A percentile compares a stretch with the other conserved stretches of the same genome.
Conservation (phyloP, 805 yeast species). For the Candida pseudofarinosa region DNA sequence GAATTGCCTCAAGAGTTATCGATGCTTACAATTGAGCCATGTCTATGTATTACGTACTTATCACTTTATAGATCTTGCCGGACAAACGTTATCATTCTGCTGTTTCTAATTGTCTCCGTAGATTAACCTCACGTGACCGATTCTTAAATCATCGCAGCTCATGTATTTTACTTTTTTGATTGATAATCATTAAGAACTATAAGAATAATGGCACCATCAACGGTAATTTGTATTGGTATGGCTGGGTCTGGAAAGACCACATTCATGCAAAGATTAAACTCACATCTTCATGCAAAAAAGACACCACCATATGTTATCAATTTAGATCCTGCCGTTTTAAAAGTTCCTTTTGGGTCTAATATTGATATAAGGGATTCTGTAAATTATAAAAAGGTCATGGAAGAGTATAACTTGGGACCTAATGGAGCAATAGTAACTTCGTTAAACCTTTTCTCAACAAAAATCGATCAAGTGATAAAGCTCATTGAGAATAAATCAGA, state of each 20-base stretch:
- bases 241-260: conserved; percentile 90
- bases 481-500: conserved; percentile 75
- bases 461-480: conserved; percentile 89
- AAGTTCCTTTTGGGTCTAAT: conserved; percentile 90
- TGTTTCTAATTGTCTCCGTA: not conserved
- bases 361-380: conserved; percentile 96
- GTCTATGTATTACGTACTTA: not conserved
- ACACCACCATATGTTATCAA: conserved; percentile 87
- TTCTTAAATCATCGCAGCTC: conserved; percentile 2
- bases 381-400: conserved; percentile 94
- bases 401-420: conserved; percentile 91
- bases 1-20: conserved; percentile 56
- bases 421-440: conserved; percentile 98
- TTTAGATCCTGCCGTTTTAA: conserved; percentile 93
- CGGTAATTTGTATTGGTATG: conserved; percentile 48
- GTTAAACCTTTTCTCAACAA: conserved; percentile 85
- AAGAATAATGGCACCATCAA: conserved; percentile 29
- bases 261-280: conserved; percentile 89
- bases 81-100: not conserved
- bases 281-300: conserved; percentile 73
- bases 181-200: not conserved
- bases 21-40: not conserved
- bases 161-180: not conserved
- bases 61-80: not conserved
- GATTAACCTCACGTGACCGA: conserved; percentile 1